A percentile compares a stretch with the other conserved stretches of the same genome.
Conservation (phyloP, 2,329 filamentous ascomycete species). For the Diplodia corticola region DNA sequence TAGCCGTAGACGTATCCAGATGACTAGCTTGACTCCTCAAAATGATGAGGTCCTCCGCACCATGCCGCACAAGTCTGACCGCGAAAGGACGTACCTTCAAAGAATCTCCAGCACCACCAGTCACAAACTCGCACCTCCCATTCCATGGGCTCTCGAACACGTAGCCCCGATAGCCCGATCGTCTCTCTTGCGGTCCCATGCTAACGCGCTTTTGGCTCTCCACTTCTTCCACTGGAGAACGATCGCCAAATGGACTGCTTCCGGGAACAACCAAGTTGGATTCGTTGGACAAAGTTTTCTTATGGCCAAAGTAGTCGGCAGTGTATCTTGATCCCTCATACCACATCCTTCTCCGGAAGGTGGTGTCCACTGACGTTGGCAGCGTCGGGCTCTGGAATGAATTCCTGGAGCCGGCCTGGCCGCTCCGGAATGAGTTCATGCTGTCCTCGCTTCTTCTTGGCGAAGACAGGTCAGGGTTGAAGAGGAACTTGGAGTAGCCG, state of each 20-base stretch:
- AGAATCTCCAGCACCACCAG: constrained; percentile 71
- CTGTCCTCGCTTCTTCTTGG: constrained; percentile 16
- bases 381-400: constrained; percentile 27
- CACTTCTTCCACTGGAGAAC: constrained; percentile 1
- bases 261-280: constrained; percentile 45
- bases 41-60: background rate
- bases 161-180: constrained; percentile 63
- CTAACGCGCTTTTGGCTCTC: background rate
- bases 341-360: constrained; percentile 50
- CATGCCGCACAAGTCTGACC: too few relatives aligned
- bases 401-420: constrained; percentile 3
- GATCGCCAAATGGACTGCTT: background rate
- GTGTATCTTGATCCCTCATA: constrained; percentile 47
- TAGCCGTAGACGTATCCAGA: too few relatives aligned
- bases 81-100: constrained; percentile 50
- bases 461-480: constrained; percentile 28
- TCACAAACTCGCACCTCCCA: constrained; percentile 80
- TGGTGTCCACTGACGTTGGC: constrained; percentile 25
- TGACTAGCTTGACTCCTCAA: background rate
- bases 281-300: constrained; percentile 37
- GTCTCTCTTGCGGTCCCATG: constrained; percentile 42
- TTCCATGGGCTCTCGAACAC: constrained; percentile 85
- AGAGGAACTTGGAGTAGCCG: constrained; percentile 59
- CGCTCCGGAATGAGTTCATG: background rate
- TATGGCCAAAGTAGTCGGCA: constrained; percentile 44